Conservation (phyloP, 2,329 filamentous ascomycete species). For the Hypoxylon sp. region DNA sequence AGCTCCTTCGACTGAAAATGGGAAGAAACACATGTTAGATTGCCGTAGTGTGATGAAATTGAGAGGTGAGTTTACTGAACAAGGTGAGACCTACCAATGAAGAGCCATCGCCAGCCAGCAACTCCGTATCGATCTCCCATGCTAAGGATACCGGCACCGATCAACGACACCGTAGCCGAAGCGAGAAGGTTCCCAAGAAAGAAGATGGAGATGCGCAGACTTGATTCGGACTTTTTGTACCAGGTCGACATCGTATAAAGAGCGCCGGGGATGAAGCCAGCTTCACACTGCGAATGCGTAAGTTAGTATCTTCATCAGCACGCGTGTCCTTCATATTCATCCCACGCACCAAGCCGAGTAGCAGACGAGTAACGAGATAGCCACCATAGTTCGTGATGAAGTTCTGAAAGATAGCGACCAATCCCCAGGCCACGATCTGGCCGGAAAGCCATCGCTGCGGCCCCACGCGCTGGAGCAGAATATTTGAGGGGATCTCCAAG, state of each 20-base stretch:
- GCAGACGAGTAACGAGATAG: constrained; percentile 58
- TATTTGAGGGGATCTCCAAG: constrained; percentile 51
- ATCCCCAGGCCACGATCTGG: constrained; percentile 52
- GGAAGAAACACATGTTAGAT: background rate
- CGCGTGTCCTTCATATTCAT: background rate
- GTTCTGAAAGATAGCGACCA: constrained; percentile 49
- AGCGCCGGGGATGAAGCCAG: constrained; percentile 64
- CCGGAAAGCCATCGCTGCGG: constrained; percentile 48
- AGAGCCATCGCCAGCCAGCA: constrained; percentile 64
- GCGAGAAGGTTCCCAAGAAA: constrained; percentile 67
- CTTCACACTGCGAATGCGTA: constrained; percentile 52
- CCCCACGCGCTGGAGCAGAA: constrained; percentile 49
- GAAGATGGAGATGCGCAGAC: constrained; percentile 61
- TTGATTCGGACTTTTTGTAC: constrained; percentile 61
- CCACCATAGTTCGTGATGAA: constrained; percentile 56
- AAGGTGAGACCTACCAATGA: constrained; percentile 54
- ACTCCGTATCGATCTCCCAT: constrained; percentile 57
- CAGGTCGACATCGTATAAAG: constrained; percentile 65
- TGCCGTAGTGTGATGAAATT: background rate
- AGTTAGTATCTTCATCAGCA: constrained; percentile 7
- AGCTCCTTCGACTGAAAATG: constrained; percentile 44
- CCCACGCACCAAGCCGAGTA: constrained; percentile 56
- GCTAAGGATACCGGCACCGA: constrained; percentile 61
- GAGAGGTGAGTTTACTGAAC: background rate
- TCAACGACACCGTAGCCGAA: constrained; percentile 60